Base-by-base conservation (phyloP, 2,329 filamentous ascomycete genomes). In the Chrysoporthe puriensis region DNA sequence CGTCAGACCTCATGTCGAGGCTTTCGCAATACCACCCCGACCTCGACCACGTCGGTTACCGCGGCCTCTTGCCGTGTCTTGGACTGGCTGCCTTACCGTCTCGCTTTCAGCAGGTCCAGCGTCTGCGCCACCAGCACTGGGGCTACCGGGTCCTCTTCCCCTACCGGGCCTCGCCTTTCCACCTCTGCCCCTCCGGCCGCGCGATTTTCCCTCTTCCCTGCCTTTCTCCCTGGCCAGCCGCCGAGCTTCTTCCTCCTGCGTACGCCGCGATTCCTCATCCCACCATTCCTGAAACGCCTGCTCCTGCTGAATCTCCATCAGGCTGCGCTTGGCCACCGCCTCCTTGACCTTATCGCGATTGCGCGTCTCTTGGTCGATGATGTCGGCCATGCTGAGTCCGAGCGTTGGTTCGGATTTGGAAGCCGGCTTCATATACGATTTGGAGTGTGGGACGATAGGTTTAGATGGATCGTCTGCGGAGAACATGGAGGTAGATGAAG, bases 211-310 rank as follows among this genome's bases (percentile, higher is more conserved):
- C 1, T 68, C 69, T 46, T 77, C 81, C 64, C 81, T 80, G 14
- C 81, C 82, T 72, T 85, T 81, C 57, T 80, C 79, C 67, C 77
- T 79, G 44, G 75, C 75, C 34, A 77, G 74, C 62, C 80, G 77
- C 57, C 79, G 75, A 3, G 83, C 83, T 70, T 87, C 86, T 69
- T 88, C 88, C 72, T 90, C 87, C 71, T 90, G 90, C 48, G 91
- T 87, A 40, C 91, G 85, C 69, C 85, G 85, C 73, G 90, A 93
- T 78, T 97, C 94, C 70, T 91, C 89, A 72, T 96, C 93, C 94
- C 94, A 97, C 94, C 94, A 97, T 76, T 96, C 90, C 76, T 97
- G 93, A 76, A 99, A 99, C 63, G 93, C 93, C 76, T 99, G 96
- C 79, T 99, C 96, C 72, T 96, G 89, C 77, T 99, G 96, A 68